These are phyloP conservation scores for Lactarius indigo DNA, from an alignment of 768 basidiomycete genomes.

Conservation along the genomic window DNA sequence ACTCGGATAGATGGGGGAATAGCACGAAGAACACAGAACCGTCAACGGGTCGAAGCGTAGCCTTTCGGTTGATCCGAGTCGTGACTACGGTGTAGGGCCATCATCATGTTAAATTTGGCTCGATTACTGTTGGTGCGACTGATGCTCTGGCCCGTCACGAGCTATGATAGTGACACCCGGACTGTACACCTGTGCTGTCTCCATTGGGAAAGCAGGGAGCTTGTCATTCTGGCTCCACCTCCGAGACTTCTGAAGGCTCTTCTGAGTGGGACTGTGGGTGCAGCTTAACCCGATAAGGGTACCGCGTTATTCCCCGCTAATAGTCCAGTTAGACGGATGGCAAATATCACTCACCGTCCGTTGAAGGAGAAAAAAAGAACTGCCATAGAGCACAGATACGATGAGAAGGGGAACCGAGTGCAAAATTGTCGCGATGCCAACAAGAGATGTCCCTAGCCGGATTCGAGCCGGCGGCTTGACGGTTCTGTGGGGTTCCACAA, in stretches of 20 bases:
- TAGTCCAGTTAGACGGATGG: neutral
- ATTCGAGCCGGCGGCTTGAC: conserved; percentile 25
- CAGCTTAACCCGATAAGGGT: neutral
- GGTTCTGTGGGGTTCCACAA: conserved; percentile 17
- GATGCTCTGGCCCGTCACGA: neutral
- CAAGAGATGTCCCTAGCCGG: conserved; percentile 16
- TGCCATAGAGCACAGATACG: neutral
- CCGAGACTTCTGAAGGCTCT: neutral
- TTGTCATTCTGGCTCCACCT: neutral
- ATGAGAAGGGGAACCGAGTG: neutral
- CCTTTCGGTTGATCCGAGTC: neutral
- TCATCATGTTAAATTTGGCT: neutral
- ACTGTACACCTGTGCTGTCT: neutral
- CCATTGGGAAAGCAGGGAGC: too few species aligned
- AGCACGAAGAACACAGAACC: neutral
- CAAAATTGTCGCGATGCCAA: neutral
- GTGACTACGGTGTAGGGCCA: neutral
- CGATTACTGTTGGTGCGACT: neutral
- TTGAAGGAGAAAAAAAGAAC: neutral
- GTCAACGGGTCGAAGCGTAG: neutral
- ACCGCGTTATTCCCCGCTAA: neutral
- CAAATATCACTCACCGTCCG: neutral
- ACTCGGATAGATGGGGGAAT: neutral
- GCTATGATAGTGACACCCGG: neutral
- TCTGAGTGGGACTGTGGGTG: neutral